These are phyloP conservation scores for Fomitopsis pinicola DNA, from an alignment of 1,284 basidiomycete species.

Conservation along the genomic window DNA sequence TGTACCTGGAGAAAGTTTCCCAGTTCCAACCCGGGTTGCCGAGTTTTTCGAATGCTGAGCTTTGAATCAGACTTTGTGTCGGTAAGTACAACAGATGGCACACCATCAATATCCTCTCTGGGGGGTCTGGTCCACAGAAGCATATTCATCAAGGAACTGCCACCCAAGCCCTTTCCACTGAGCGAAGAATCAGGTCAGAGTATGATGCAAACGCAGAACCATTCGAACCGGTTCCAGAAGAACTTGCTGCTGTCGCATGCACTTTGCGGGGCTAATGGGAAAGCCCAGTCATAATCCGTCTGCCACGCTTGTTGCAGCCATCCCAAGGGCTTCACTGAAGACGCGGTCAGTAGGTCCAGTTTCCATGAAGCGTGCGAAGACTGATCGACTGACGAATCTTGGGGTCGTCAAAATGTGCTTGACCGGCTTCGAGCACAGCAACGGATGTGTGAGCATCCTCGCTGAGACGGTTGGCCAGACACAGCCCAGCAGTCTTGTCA, in stretches of 20 bases:
- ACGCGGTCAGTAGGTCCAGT: neutral
- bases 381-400: constrained; percentile 7
- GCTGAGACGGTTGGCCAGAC: constrained; percentile 10
- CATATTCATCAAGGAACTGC: constrained; percentile 18
- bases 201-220: neutral
- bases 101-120: constrained; percentile 19
- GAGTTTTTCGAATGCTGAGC: constrained; percentile 14
- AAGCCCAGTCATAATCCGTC: constrained; percentile 16
- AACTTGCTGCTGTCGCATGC: neutral
- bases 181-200: neutral
- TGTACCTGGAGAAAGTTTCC: constrained; percentile 11
- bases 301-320: constrained; percentile 11
- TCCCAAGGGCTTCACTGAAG: constrained; percentile 8
- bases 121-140: constrained; percentile 21
- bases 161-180: constrained; percentile 18
- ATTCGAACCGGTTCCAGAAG: constrained; percentile 5
- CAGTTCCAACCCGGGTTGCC: constrained; percentile 25
- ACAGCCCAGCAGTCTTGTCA: constrained; percentile 9
- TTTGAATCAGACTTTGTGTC: neutral
- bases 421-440: constrained; percentile 15
- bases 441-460: constrained; percentile 12
- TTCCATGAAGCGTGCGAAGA: no score
- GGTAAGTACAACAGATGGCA: no score
- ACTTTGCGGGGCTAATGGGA: constrained; percentile 10
- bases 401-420: constrained; percentile 14